A percentile compares a stretch with the other conserved stretches of the same genome.
phyloP scores from a whole-genome alignment of 2,329 filamentous ascomycete species.

The Talaromyces sp. region DNA sequence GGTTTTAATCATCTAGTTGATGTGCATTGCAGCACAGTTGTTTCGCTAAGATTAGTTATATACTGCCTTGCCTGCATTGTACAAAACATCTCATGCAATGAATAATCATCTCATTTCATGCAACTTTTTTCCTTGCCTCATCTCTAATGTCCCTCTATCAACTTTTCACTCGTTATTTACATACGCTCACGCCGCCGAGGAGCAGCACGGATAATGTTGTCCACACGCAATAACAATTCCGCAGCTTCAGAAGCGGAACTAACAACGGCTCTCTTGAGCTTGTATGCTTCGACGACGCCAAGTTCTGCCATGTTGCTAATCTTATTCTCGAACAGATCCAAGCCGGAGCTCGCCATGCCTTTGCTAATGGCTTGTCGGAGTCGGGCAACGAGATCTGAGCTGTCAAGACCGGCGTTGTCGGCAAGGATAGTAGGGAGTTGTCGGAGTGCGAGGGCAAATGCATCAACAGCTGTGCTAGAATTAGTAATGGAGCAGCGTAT shows the following conservation, averaged over 20 bases:
- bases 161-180: slow-evolving; percentile 35
- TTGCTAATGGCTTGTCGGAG: slow-evolving; percentile 93
- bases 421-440: slow-evolving; percentile 95
- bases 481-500: neutral
- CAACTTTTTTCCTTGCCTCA: neutral
- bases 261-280: slow-evolving; percentile 96
- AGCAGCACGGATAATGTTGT: slow-evolving; percentile 95
- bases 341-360: slow-evolving; percentile 83
- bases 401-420: slow-evolving; percentile 95
- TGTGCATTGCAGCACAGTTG: neutral
- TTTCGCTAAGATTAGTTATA: neutral
- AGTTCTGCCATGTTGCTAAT: slow-evolving; percentile 94
- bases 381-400: slow-evolving; percentile 84
- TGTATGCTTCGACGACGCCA: slow-evolving; percentile 96
- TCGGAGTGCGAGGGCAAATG: slow-evolving; percentile 81
- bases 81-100: slow-evolving; percentile 9
- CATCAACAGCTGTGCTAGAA: slow-evolving; percentile 61
- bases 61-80: slow-evolving; percentile 10
- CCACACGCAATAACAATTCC: slow-evolving; percentile 88
- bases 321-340: slow-evolving; percentile 85
- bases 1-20: neutral
- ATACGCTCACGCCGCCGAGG: slow-evolving; percentile 76
- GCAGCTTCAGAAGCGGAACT: slow-evolving; percentile 93
- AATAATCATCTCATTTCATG: slow-evolving; percentile 12
- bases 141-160: neutral